phyloP scores from a whole-genome alignment of 352 stramenopile genomes.

The Phytophthora agathidicida region DNA sequence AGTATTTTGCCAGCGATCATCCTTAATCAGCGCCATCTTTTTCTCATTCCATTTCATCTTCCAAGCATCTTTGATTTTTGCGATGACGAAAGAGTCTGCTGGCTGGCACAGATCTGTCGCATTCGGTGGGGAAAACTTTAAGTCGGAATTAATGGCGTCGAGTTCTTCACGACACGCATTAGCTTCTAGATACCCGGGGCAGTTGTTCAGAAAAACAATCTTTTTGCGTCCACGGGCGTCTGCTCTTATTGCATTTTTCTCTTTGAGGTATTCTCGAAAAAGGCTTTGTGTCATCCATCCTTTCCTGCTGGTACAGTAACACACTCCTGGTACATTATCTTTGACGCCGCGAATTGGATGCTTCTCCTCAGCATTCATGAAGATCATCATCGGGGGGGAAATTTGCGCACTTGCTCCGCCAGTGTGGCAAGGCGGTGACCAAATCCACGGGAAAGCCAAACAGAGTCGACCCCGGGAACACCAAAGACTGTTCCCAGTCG shows the following conservation, averaged over 20 bases:
- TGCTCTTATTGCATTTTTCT: slow-evolving; percentile 2
- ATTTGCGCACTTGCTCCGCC: not conserved
- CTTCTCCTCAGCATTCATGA: too few species aligned
- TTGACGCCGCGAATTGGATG: too few species aligned
- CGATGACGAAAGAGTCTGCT: slow-evolving; percentile 40
- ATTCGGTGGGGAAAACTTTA: too few species aligned
- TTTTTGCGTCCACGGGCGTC: slow-evolving; percentile 20
- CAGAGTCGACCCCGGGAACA: too few species aligned
- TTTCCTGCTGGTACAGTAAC: too few species aligned
- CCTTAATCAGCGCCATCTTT: slow-evolving; percentile 31
- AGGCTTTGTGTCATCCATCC: not conserved
- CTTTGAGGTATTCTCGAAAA: slow-evolving; percentile 26
- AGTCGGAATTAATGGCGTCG: too few species aligned
- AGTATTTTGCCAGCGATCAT: slow-evolving; percentile 23
- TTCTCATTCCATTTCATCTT: slow-evolving; percentile 32
- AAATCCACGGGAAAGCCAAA: too few species aligned
- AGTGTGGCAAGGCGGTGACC: too few species aligned
- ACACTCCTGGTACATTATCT: too few species aligned
- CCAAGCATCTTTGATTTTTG: slow-evolving; percentile 36
- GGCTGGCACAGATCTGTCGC: too few species aligned
- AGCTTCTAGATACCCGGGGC: slow-evolving; percentile 9
- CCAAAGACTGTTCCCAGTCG: too few species aligned
- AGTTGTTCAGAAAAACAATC: slow-evolving; percentile 30
- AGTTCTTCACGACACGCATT: slow-evolving; percentile 1
- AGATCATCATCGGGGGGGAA: not conserved